Base-by-base conservation (phyloP, 2,329 filamentous ascomycete genomes). In the Pyricularia sp. region DNA sequence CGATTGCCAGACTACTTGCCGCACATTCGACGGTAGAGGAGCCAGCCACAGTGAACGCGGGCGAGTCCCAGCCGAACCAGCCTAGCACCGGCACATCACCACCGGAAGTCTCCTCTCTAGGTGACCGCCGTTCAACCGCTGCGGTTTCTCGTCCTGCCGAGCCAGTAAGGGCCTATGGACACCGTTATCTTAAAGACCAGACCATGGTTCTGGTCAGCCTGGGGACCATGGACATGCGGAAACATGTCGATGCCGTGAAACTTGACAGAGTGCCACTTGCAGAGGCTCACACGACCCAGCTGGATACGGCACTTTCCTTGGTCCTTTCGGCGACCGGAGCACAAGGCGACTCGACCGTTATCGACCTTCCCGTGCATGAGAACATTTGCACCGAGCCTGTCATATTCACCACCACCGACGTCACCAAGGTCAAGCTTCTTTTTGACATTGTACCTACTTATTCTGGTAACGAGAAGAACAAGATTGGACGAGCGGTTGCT, bases 391-490 rank as follows among this genome's bases (percentile, higher is more conserved):
- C 95, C 0, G 94, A 97, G 74, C 95, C 95, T 0, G 92, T 99
- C 64, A 89, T 93, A 0, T 99, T 99, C 79, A 92, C 89, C 69
- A 90, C 94, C 0, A 84, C 80, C 1, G 92, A 98, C 75, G 84
- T 89, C 0, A 84, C 86, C 31, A 92, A 93, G 74, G 94, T 97
- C 70, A 96, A 94, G 77, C 82, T 99, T 11, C 83, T 96, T 68
- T 99, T 99, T 74, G 95, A 99, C 74, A 92, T 99, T 72, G 89
- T 98, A 1, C 95, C 94, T 1, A 99, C 95, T 0, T 98, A 98
- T 79, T 91, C 94, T 59, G 95, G 94, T 4, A 91, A 92, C 73
- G 85, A 95, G 72, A 93, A 97, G 74, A 88, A 93, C 77, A 91
- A 97, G 75, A 89, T 99, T 69, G 95, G 94, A 2, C 90, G 95